Conservation (phyloP, 495 filamentous ascomycete species). For the Xylaria telfairii region DNA sequence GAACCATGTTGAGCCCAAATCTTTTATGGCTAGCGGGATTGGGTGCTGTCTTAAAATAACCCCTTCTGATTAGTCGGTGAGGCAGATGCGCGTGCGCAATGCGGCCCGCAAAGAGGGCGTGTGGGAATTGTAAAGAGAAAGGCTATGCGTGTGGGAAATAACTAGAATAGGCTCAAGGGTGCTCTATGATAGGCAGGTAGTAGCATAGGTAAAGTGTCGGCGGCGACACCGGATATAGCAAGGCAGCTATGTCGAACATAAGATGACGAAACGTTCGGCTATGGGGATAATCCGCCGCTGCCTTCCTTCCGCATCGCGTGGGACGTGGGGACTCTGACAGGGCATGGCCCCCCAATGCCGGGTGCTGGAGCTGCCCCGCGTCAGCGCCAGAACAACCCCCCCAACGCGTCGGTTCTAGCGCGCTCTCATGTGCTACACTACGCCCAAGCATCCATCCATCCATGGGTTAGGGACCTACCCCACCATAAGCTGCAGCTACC, state of each 20-base stretch:
- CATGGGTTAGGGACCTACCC: conserved; percentile 25
- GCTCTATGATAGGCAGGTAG: too few species aligned
- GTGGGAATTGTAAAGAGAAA: background rate
- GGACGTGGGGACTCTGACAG: background rate
- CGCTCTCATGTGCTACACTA: background rate
- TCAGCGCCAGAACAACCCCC: conserved; percentile 5
- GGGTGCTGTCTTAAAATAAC: conserved; percentile 17
- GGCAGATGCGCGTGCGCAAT: background rate
- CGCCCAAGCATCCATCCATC: background rate
- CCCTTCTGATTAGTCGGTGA: conserved; percentile 16
- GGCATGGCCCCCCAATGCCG: background rate
- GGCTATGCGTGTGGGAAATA: background rate
- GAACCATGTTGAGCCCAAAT: conserved; percentile 20
- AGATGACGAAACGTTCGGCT: conserved; percentile 41
- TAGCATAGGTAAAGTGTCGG: background rate
- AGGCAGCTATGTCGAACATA: conserved; percentile 7
- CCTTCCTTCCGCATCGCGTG: background rate
- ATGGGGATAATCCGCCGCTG: conserved; percentile 29
- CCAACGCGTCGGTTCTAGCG: conserved; percentile 16
- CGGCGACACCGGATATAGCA: conserved; percentile 1
- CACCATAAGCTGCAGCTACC: conserved; percentile 33
- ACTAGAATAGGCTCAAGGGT: background rate
- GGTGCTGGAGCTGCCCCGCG: conserved; percentile 10
- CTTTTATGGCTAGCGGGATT: background rate
- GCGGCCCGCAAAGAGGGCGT: background rate